These are phyloP conservation scores for Penicillium sp. DNA, from an alignment of 2,329 filamentous ascomycete genomes.

Conservation along the genomic window DNA sequence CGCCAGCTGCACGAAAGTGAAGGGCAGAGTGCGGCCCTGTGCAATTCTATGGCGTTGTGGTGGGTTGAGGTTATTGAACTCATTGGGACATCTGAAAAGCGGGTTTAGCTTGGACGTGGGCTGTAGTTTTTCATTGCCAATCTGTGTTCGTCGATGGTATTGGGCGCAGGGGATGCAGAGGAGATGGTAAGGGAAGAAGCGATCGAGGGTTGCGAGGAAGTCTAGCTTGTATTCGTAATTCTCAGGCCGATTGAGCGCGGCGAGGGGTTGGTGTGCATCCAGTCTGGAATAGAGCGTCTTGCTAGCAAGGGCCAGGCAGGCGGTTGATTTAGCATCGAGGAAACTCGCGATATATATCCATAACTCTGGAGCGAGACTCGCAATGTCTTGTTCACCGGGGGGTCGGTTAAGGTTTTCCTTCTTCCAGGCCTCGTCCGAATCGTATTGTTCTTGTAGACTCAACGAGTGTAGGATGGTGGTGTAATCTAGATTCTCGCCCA, in stretches of 20 bases:
- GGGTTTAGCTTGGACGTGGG: slow-evolving; percentile 54
- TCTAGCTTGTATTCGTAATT: slow-evolving; percentile 46
- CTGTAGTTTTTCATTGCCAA: slow-evolving; percentile 52
- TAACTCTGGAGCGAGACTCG: slow-evolving; percentile 41
- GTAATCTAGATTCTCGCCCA: slow-evolving; percentile 35
- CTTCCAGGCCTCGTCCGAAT: slow-evolving; percentile 17
- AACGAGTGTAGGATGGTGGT: slow-evolving; percentile 34
- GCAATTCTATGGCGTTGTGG: slow-evolving; percentile 53
- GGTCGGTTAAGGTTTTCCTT: slow-evolving; percentile 22
- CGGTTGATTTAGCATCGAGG: slow-evolving; percentile 45
- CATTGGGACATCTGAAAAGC: slow-evolving; percentile 54
- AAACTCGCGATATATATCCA: slow-evolving; percentile 45
- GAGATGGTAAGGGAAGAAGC: slow-evolving; percentile 51
- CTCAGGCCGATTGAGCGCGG: slow-evolving; percentile 33
- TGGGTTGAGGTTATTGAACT: slow-evolving; percentile 44
- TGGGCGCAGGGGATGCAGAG: slow-evolving; percentile 56
- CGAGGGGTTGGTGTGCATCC: slow-evolving; percentile 35
- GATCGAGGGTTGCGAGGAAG: slow-evolving; percentile 52
- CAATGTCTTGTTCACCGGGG: slow-evolving; percentile 41
- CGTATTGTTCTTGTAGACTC: slow-evolving; percentile 28
- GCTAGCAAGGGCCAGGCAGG: slow-evolving; percentile 48
- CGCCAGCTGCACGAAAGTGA: slow-evolving; percentile 57
- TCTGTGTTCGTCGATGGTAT: slow-evolving; percentile 53
- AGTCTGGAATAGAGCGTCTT: slow-evolving; percentile 45
- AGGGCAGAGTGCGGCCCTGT: slow-evolving; percentile 53